Percentiles rank a stretch among this genome's conserved stretches.
Evolutionary conservation across 108 stramenopile genomes (phyloP).

Genomic region (Cyclotella kingstonii): DNA sequence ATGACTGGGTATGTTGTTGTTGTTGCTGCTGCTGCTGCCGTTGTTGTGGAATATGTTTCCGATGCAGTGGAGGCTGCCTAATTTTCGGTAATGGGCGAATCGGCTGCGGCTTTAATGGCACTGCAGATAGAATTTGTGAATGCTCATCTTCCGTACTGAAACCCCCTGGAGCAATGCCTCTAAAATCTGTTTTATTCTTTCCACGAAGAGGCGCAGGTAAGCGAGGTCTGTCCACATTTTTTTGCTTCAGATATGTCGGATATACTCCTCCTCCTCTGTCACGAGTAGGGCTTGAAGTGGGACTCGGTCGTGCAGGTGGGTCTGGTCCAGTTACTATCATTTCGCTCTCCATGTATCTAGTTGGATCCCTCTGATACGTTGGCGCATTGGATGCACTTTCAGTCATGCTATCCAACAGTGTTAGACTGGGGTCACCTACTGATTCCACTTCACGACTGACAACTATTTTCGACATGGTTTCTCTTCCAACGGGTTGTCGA

Average conservation of each 20-base stretch:
- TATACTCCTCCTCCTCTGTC: background rate
- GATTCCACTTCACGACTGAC: background rate
- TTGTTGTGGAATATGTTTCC: background rate
- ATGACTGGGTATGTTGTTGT: background rate
- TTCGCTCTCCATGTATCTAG: background rate
- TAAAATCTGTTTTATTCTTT: background rate
- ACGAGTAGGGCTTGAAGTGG: background rate
- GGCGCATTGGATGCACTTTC: background rate
- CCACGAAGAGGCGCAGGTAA: slow-evolving; percentile 16
- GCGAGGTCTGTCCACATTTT: slow-evolving; percentile 18
- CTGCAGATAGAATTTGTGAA: background rate
- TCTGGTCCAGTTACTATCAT: slow-evolving; percentile 21
- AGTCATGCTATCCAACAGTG: slow-evolving; percentile 6
- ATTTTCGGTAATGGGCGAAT: slow-evolving; percentile 4
- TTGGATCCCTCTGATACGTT: slow-evolving; percentile 9
- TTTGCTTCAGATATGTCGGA: too few relatives aligned
- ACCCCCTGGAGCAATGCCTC: background rate
- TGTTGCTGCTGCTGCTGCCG: background rate
- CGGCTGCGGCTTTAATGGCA: background rate
- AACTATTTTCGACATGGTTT: too few relatives aligned
- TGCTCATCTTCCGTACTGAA: background rate
- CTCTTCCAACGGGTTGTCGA: background rate
- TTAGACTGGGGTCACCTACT: slow-evolving; percentile 36
- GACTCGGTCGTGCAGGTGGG: slow-evolving; percentile 35
- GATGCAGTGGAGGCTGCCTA: background rate